These are phyloP conservation scores for Fomitiporia mediterranea DNA, from an alignment of 1,284 basidiomycete genomes.

Conservation along the genomic window DNA sequence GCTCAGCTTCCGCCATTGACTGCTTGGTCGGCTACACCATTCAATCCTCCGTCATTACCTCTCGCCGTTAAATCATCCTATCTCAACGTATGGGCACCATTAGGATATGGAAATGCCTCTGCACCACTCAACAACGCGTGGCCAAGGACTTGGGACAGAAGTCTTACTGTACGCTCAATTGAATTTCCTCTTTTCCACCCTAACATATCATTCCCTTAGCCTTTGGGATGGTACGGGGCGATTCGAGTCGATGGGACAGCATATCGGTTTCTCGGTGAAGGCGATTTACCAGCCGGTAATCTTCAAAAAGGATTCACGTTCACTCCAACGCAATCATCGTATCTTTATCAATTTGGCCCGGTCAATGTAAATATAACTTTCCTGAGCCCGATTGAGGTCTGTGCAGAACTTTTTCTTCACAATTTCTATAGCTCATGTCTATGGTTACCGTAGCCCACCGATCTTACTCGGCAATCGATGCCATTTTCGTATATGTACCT, in stretches of 20 bases:
- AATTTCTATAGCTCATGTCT: not conserved
- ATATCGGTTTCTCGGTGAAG: slow-evolving; percentile 21
- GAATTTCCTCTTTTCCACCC: not conserved
- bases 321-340: slow-evolving; percentile 35
- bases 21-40: slow-evolving; percentile 55
- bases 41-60: slow-evolving; percentile 53
- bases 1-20: too few relatives aligned
- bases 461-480: slow-evolving; percentile 34
- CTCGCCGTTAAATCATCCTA: slow-evolving; percentile 62
- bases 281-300: slow-evolving; percentile 25
- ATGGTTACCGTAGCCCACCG: slow-evolving; percentile 24
- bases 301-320: slow-evolving; percentile 20
- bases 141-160: slow-evolving; percentile 24
- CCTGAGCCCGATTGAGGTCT: slow-evolving; percentile 38
- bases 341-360: slow-evolving; percentile 33
- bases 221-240: slow-evolving; percentile 35
- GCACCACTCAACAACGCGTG: slow-evolving; percentile 37
- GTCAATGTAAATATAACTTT: slow-evolving; percentile 37
- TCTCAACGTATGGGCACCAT: slow-evolving; percentile 58
- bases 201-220: slow-evolving; percentile 8
- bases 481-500: slow-evolving; percentile 40
- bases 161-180: not conserved
- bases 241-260: slow-evolving; percentile 35
- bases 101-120: slow-evolving; percentile 36
- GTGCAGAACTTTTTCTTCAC: not conserved